These are phyloP conservation scores for Capronia americana DNA, from an alignment of 2,329 filamentous ascomycete genomes.

Conservation along the genomic window DNA sequence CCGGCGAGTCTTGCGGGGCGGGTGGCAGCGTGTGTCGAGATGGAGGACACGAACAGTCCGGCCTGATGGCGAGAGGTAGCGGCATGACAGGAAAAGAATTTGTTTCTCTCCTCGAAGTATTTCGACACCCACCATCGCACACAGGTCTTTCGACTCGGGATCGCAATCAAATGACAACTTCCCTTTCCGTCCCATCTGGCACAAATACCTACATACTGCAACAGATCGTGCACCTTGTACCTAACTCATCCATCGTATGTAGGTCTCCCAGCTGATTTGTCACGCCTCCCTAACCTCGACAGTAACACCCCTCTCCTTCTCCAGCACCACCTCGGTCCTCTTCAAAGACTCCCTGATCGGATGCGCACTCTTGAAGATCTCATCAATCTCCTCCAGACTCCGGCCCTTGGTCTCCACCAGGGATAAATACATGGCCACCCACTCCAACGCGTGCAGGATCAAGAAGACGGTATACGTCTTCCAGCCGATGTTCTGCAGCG, in stretches of 20 bases:
- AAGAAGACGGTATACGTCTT: constrained; percentile 42
- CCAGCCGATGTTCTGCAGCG: constrained; percentile 44
- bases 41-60: neutral
- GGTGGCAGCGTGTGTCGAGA: neutral
- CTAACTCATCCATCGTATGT: neutral
- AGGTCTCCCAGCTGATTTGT: neutral
- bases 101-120: neutral
- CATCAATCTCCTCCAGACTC: constrained; percentile 10
- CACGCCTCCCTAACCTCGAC: neutral
- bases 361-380: constrained; percentile 8
- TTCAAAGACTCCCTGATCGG: constrained; percentile 10
- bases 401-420: constrained; percentile 41
- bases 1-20: neutral
- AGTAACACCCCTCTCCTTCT: constrained; percentile 1
- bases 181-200: neutral
- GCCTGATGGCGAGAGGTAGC: neutral
- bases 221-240: neutral
- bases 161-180: neutral
- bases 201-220: neutral
- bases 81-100: neutral
- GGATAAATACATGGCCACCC: constrained; percentile 11
- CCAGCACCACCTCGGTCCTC: constrained; percentile 1
- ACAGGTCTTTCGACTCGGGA: neutral
- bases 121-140: neutral
- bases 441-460: constrained; percentile 4